Evolutionary conservation across 345 rosid species (phyloP).

Genomic region (Abelmoschus esculentus): DNA sequence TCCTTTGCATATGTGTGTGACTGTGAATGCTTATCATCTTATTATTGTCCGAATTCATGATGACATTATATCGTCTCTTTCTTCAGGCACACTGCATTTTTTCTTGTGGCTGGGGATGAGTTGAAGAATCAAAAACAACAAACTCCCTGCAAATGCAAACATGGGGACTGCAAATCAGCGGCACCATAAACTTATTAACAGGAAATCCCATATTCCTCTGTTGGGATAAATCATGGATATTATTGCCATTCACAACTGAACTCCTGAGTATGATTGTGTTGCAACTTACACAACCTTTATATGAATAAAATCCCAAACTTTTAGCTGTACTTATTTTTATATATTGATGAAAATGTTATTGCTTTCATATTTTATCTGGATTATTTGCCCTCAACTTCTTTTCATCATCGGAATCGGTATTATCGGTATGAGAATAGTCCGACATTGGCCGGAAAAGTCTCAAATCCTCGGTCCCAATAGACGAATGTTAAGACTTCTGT

Average conservation of each 20-base stretch:
- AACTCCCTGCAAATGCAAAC: slow-evolving; percentile 57
- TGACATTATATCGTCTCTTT: background rate
- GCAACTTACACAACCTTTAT: background rate
- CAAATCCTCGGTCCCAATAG: too few species aligned
- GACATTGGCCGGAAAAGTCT: too few species aligned
- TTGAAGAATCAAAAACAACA: slow-evolving; percentile 52
- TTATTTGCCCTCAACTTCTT: too few species aligned
- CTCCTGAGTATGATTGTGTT: background rate
- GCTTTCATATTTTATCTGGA: too few species aligned
- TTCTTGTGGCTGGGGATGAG: slow-evolving; percentile 90
- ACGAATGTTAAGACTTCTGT: too few species aligned
- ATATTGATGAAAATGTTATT: too few species aligned
- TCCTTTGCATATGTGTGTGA: background rate
- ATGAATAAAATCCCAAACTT: slow-evolving; percentile 7
- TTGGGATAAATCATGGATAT: slow-evolving; percentile 4
- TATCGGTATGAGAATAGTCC: too few species aligned
- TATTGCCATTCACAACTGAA: background rate
- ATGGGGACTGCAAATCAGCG: slow-evolving; percentile 27
- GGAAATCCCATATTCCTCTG: background rate
- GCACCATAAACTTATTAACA: slow-evolving; percentile 17
- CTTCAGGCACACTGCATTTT: slow-evolving; percentile 86
- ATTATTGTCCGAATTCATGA: background rate
- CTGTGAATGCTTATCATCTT: background rate
- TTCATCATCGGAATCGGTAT: too few species aligned
- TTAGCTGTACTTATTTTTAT: background rate